phyloP scores from a whole-genome alignment of 495 filamentous ascomycete species.

The Aspergillus sclerotiicarbonarius region DNA sequence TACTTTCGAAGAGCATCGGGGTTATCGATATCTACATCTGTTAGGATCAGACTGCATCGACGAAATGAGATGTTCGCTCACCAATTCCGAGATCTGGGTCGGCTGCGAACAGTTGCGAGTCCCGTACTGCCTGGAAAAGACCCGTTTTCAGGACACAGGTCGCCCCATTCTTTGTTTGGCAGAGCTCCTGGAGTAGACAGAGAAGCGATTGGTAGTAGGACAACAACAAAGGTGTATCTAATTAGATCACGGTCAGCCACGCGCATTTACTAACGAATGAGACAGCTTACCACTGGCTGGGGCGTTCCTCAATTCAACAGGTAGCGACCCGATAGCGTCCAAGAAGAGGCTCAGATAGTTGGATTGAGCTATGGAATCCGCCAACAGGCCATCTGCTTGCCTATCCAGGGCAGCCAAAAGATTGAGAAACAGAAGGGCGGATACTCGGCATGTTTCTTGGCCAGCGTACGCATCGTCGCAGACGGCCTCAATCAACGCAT shows the following conservation, averaged over 20 bases:
- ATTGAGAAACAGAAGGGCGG: constrained; percentile 75
- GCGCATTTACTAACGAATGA: background rate
- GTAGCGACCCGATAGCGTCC: constrained; percentile 72
- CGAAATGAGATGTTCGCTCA: constrained; percentile 34
- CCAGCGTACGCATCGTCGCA: constrained; percentile 93
- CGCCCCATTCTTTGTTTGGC: constrained; percentile 75
- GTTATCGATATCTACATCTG: constrained; percentile 57
- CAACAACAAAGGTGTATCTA: constrained; percentile 54
- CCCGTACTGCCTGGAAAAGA: constrained; percentile 78
- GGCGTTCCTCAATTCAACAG: constrained; percentile 59
- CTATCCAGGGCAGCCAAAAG: constrained; percentile 66
- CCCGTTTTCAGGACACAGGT: constrained; percentile 79
- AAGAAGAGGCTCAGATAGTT: constrained; percentile 90
- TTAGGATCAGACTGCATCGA: constrained; percentile 15
- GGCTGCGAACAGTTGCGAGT: constrained; percentile 77
- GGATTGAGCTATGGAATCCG: constrained; percentile 74
- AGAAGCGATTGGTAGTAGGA: constrained; percentile 74
- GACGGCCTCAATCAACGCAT: constrained; percentile 75
- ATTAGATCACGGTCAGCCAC: constrained; percentile 18
- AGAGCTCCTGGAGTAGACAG: constrained; percentile 78
- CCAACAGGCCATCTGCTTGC: constrained; percentile 64
- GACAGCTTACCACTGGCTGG: constrained; percentile 47
- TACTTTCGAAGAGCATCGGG: constrained; percentile 72
- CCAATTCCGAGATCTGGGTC: constrained; percentile 90
- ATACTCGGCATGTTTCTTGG: constrained; percentile 73